Conservation (phyloP, 768 basidiomycete species). For the Lactarius sp. region DNA sequence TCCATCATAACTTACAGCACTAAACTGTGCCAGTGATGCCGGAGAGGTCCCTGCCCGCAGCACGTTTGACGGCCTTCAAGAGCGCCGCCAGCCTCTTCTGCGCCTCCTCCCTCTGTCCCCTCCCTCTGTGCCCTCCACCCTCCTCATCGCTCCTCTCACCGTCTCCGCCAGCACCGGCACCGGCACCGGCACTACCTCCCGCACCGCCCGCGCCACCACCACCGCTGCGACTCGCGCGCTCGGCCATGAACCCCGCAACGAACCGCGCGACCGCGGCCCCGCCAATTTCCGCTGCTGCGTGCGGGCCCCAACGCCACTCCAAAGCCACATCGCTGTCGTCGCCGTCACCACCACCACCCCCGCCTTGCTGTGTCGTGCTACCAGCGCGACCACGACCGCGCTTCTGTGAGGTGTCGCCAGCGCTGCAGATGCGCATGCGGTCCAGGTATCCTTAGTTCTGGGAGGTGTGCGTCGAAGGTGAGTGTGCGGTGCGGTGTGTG, state of each 20-base stretch:
- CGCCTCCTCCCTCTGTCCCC: conserved; percentile 28
- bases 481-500: conserved; percentile 47
- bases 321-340: conserved; percentile 40
- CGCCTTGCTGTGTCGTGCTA: conserved; percentile 31
- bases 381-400: conserved; percentile 45
- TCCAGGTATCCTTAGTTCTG: conserved; percentile 77
- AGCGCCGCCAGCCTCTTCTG: conserved; percentile 43
- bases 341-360: conserved; percentile 24
- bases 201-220: no score
- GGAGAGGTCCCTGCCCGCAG: conserved; percentile 54
- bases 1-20: background rate
- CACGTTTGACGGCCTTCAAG: conserved; percentile 54
- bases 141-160: conserved; percentile 19
- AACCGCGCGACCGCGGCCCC: conserved; percentile 72
- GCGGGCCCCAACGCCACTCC: conserved; percentile 86
- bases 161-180: background rate
- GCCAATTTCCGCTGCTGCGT: conserved; percentile 77
- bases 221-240: conserved; percentile 22
- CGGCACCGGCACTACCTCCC: background rate
- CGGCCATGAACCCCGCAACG: conserved; percentile 75
- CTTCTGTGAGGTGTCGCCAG: conserved; percentile 38
- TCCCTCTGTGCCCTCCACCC: conserved; percentile 21
- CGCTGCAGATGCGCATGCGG: conserved; percentile 44
- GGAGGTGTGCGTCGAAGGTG: conserved; percentile 61
- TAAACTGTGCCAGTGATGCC: conserved; percentile 31